Evolutionary conservation across 805 yeast genomes (phyloP), one percentile per base, ranked within the genome.

Genomic region (Zygotorulaspora sp.): DNA sequence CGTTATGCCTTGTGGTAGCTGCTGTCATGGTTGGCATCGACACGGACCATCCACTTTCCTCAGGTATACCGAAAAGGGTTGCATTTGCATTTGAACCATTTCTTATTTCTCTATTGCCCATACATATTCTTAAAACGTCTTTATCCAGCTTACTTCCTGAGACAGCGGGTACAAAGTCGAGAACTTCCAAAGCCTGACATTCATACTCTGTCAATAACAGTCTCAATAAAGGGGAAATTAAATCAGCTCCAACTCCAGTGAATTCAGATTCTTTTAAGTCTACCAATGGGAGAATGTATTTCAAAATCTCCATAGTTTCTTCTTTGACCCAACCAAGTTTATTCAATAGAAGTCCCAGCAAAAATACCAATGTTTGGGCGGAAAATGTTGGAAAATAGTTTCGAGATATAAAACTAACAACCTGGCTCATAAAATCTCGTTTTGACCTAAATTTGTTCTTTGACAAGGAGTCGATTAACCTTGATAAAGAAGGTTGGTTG

Each of bases 21-120:
- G 96, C 87, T 1, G 92, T 81, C 29, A 87, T 78, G 0, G 90
- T 85, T 2, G 98, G 96, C 90, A 85, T 83, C 2, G 97, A 95
- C 34, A 94, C 79, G 0, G 96, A 81, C 99, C 99, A 92, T 1
- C 99, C 99, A 53, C 83, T 79, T 9, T 85, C 95, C 19, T 63
- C 68, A 0, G 98, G 97, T 16, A 90, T 80, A 11, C 98, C 98
- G 66, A 88, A 94, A 38, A 92, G 66, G 0, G 97, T 87, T 0
- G 92, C 88, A 2, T 92, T 81, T 49, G 77, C 80, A 48, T 84
- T 96, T 55, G 82, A 83, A 47, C 85, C 94, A 46, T 82, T 84
- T 50, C 83, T 77, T 49, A 83, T 70, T 6, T 85, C 75, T 10
- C 80, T 68, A 48, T 84, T 87, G 8, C 97, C 97, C 55, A 90